Conservation (phyloP, 768 basidiomycete species). For the Hericium erinaceus region DNA sequence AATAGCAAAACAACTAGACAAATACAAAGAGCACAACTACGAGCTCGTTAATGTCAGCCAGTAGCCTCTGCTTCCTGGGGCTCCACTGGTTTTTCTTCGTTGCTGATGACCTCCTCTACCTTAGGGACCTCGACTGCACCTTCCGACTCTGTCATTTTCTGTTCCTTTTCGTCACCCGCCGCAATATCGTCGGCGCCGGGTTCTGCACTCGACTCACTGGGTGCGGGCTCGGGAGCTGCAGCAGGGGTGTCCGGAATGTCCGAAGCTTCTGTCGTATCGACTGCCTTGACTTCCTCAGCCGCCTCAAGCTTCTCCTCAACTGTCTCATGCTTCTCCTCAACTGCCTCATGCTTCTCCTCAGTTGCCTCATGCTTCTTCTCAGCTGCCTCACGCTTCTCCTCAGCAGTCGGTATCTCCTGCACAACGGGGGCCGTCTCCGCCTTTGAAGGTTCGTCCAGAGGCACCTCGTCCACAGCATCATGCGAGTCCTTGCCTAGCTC, state of each 20-base stretch:
- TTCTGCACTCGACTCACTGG: slow-evolving; percentile 2
- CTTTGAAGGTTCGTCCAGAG: not conserved
- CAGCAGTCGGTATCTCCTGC: not conserved
- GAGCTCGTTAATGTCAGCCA: no score
- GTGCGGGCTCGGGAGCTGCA: not conserved
- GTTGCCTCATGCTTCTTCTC: not conserved
- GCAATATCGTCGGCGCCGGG: slow-evolving; percentile 10
- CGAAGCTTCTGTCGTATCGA: not conserved
- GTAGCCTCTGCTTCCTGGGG: not conserved
- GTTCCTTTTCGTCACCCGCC: not conserved
- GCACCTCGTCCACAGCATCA: not conserved
- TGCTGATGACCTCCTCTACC: not conserved
- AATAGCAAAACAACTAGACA: no score
- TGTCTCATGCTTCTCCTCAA: not conserved
- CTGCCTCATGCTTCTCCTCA: not conserved
- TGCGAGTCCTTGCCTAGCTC: not conserved
- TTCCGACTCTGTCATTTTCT: slow-evolving; percentile 11
- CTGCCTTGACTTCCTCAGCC: not conserved
- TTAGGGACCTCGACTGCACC: slow-evolving; percentile 5
- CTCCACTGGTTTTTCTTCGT: not conserved
- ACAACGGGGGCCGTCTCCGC: not conserved
- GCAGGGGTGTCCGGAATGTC: not conserved
- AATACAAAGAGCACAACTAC: no score
- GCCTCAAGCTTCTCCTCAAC: not conserved
- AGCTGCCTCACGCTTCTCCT: not conserved